Evolutionary conservation across 345 rosid genomes (phyloP), one percentile per base, ranked within the genome.

Genomic region (Moringa oleifera): DNA sequence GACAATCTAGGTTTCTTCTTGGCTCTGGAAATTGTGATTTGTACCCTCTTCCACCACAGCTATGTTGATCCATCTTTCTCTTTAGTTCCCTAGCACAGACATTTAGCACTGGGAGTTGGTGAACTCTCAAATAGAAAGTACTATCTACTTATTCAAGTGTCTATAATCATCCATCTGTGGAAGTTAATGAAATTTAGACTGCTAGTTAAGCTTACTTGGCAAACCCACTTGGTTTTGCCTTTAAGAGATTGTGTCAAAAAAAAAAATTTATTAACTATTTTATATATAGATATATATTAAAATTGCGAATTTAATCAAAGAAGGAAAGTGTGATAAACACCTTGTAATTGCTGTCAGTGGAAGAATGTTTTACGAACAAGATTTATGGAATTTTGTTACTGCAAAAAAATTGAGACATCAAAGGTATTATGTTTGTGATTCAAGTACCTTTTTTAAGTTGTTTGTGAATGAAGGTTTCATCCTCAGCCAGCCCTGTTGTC

Each of bases 401-500:
- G 13, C 17, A 7, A 41, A 41, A n/a, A n/a, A n/a, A n/a, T n/a
- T n/a, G n/a, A n/a, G n/a, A n/a, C n/a, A n/a, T n/a, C n/a, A n/a
- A n/a, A n/a, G n/a, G n/a, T n/a, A n/a, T n/a, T n/a, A n/a, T n/a
- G n/a, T n/a, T n/a, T n/a, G n/a, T n/a, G n/a, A n/a, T n/a, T n/a
- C n/a, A n/a, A n/a, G n/a, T n/a, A n/a, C n/a, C n/a, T n/a, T n/a
- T n/a, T n/a, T n/a, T n/a, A n/a, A n/a, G n/a, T 28, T 28, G 3
- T 28, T 8, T 2, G 33, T 28, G 5, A 28, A 2, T 28, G 33
- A 51, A 41, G 59, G 59, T 55, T 55, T 55, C 54, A 41, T 61
- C 50, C 25, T 47, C 59, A 46, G 54, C 25, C 55, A 55, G 25
- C 61, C 21, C 21, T 57, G 62, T 60, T 25, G 24, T 46, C 19